phyloP scores from a whole-genome alignment of 306 rosid genomes.

The Cicer chorassanicum region DNA sequence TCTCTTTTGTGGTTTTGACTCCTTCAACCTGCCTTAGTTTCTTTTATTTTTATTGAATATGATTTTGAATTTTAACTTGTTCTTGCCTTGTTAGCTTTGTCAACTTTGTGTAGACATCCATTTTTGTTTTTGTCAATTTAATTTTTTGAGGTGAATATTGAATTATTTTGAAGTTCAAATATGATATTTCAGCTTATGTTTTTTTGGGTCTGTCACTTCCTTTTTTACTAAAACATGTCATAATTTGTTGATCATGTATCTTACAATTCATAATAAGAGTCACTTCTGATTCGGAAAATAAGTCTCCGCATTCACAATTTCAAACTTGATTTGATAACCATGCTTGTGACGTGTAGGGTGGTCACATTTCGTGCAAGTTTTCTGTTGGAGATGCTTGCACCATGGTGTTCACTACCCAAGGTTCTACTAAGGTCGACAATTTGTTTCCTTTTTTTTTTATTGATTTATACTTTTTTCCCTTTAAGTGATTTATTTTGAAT shows the following conservation, averaged over 20 bases:
- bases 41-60: not conserved
- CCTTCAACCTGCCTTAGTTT: not conserved
- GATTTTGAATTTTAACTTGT: constrained; percentile 38
- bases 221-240: not conserved
- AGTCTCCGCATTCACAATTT: not conserved
- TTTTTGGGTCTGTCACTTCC: not conserved
- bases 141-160: not conserved
- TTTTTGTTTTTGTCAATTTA: not conserved
- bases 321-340: not conserved
- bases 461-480: not conserved
- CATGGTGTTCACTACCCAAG: constrained; percentile 77
- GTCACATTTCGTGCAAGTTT: constrained; percentile 66
- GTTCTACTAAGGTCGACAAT: constrained; percentile 78
- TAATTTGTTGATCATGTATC: not conserved
- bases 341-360: constrained; percentile 64
- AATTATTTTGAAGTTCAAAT: not conserved
- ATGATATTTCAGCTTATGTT: not conserved
- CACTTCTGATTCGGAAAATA: too few species aligned
- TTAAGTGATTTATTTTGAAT: constrained; percentile 1
- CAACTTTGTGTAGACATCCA: not conserved
- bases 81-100: constrained; percentile 15
- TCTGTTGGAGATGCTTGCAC: constrained; percentile 67
- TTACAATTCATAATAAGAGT: not conserved
- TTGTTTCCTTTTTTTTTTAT: not conserved
- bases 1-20: not conserved